Evolutionary conservation across 805 yeast species (phyloP), one percentile per base, ranked within the genome.

Genomic region (Ogataea dorogensis): DNA sequence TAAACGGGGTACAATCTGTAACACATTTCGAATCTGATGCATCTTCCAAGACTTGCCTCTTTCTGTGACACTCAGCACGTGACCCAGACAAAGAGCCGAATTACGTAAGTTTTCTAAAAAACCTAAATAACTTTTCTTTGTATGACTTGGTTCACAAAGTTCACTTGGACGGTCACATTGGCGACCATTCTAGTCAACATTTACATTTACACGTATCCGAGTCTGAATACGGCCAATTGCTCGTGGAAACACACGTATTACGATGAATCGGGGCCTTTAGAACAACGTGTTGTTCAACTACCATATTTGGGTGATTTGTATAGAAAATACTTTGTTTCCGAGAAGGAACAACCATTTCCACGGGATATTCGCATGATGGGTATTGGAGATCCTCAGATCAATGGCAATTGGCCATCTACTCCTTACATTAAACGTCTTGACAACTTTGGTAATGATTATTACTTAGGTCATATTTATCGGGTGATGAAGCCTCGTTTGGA

Each of bases 321-420:
- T 19, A 46, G 47, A 23, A 52, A 56, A 28, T 38, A 65, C 47
- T 44, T 67, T 38, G 14, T 60, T 32, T 42, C 44, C 7, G 36
- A 34, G 9, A 19, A 16, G 3, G 16, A 33, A 17, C 19, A 15
- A n/a, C 38, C 48, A 13, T 7, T 19, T 12, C 38, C 58, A 3
- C 30, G 38, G 13, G 56, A 49, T 47, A 72, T 89, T 33, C 77
- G 76, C 44, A 61, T 93, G 61, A 59, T 89, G 46, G 83, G 95
- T 5, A 81, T 88, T 59, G 98, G 98, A 5, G 98, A 93, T 54
- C 98, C 98, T 0, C 98, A 93, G 64, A 89, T 93, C 59, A 85
- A 91, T 44, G 98, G 98, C 2, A 76, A 80, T 49, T 79, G 86
- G 83, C 75, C 73, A 6, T 64, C 68, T 17, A 82, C 95, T 1